A percentile compares a stretch with the other conserved stretches of the same genome.
phyloP scores from a whole-genome alignment of 306 rosid genomes.

The Canavalia gladiata region DNA sequence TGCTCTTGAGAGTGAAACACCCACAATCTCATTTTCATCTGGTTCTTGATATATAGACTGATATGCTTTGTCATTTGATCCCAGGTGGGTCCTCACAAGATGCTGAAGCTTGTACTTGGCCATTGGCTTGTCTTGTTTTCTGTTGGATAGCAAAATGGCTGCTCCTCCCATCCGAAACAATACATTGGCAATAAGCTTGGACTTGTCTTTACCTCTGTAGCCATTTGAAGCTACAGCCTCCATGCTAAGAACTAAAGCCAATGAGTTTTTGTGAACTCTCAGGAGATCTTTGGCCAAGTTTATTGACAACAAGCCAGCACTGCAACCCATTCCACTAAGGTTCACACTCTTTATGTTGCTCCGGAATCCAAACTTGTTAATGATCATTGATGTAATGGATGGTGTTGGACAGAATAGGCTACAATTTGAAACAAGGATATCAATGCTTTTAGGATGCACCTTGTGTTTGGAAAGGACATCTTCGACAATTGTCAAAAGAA shows the following conservation, averaged over 20 bases:
- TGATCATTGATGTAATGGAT: constrained; percentile 70
- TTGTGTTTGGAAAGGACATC: constrained; percentile 65
- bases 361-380: constrained; percentile 73
- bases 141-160: constrained; percentile 69
- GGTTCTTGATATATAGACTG: constrained; percentile 64
- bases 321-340: constrained; percentile 83
- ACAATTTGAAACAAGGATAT: constrained; percentile 78
- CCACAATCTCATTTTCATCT: constrained; percentile 59
- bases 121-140: constrained; percentile 56
- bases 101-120: constrained; percentile 73
- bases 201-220: constrained; percentile 60
- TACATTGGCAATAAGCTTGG: constrained; percentile 69
- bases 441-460: constrained; percentile 69
- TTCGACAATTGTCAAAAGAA: constrained; percentile 61
- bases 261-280: constrained; percentile 65
- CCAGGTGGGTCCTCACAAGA: constrained; percentile 70
- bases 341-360: constrained; percentile 67
- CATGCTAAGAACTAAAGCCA: constrained; percentile 74
- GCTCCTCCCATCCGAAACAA: constrained; percentile 84
- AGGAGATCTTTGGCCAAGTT: constrained; percentile 70
- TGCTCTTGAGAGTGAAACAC: constrained; percentile 62
- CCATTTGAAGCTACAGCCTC: constrained; percentile 72
- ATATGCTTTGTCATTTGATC: constrained; percentile 67
- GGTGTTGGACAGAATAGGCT: constrained; percentile 81
- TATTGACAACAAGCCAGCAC: constrained; percentile 75